Evolutionary conservation across 805 yeast species (phyloP), one percentile per base, ranked within the genome.

Genomic region (Candida maris): DNA sequence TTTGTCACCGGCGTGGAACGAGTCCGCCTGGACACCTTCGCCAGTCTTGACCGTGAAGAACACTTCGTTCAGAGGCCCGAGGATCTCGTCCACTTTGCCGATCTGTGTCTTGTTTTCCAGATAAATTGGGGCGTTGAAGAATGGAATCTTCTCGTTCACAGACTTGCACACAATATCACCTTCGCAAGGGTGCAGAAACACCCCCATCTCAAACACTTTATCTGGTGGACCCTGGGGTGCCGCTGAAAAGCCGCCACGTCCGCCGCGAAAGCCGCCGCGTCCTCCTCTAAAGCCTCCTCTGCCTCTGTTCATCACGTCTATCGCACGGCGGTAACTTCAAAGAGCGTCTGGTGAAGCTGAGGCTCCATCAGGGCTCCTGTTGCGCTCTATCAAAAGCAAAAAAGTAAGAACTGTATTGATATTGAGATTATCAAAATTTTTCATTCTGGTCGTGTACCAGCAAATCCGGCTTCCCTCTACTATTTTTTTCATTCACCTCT

Each of bases 61-160:
- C n/a, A 93, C 97, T 67, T 93, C 98, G 61, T 93, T 93, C 61
- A 93, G 68, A 32, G 98, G 97, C 34, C 99, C 99, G 51, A 93
- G 75, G 46, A 93, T 93, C 72, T 93, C 99, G 62, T 93, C 99
- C 41, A 93, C 95, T 65, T 93, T 93, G 55, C 99, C 99, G 32
- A 93, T 81, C 59, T 84, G 93, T 18, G 95, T 83, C 67, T 93
- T 93, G 74, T 93, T 91, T 63, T 93, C 97, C 52, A 93, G 75
- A 64, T 83, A 93, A 54, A 93, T 89, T 61, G 98, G 98, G 19
- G 99, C 99, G 68, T 93, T 93, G 77, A 93, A 93, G 65, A 91
- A 93, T 56, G 99, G 98, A 51, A 93, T 73, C 71, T 91, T 91
- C 39, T 87, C 79, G 63, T 93, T 93, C 56, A 85, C 85, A 32